Evolutionary conservation across 2,329 filamentous ascomycete genomes (phyloP), one percentile per base, ranked within the genome.

Genomic region (Exophiala viscosa): DNA sequence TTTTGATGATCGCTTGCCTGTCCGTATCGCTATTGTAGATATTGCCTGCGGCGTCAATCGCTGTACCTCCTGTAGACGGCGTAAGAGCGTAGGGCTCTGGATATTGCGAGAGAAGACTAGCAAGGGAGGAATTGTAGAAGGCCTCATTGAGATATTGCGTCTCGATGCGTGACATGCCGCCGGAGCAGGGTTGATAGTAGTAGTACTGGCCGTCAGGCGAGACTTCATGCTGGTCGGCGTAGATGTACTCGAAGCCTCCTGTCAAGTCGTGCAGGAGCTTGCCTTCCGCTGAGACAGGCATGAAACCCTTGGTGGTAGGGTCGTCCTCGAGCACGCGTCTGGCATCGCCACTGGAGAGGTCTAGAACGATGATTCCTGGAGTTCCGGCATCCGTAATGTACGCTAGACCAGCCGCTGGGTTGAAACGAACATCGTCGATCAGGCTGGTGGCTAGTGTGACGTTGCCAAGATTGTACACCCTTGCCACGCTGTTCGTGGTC

Each of bases 151-250:
- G 57, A 35, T 62, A 68, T 17, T 58, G 55, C 0, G 68, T 72
- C 47, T 66, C 57, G 52, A 73, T 67, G 5, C 66, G 62, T 36
- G 53, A 67, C 55, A 73, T 57, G 1, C 68, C 66, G 10, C 70
- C 70, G 39, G 58, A 66, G 3, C 62, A 60, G 6, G 70, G 68
- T 49, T 72, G 68, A 49, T 69, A 72, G 57, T 72, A 72, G 36
- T 67, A 62, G 33, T 63, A 71, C 15, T 64, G 57, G 2, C 66
- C 68, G 40, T 71, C 66, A 1, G 70, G 69, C 0, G 67, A 70
- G 5, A 72, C 68, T 57, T 72, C 70, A n/a, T 68, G 64, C 48
- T 73, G 69, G 50, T 71, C 69, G 15, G 66, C 64, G 18, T 66
- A 64, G 43, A 67, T 57, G 52, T 63, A 65, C 8, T 52, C 36